Base-by-base conservation (phyloP, 257 asterid genomes). In the Nemophila menziesii region DNA sequence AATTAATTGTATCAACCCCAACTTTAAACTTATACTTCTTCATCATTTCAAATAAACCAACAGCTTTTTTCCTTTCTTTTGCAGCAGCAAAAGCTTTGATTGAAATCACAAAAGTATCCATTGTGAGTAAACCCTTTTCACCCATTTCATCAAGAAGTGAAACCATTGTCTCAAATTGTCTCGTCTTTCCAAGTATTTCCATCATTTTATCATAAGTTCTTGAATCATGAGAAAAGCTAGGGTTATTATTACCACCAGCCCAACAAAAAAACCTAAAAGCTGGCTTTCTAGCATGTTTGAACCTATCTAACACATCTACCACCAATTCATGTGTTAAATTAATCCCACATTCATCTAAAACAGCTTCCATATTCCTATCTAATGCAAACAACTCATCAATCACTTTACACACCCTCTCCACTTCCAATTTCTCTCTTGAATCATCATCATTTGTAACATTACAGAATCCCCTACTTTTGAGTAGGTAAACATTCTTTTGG, bases 151-250 rank as follows among this genome's bases (percentile, higher is more conserved):
- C 89, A 45, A 81, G 81, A 43, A 90, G 43, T 0, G 83, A 68
- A 9, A 74, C 53, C 99, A 90, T 72, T 4, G 94, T 81, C 87
- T 90, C 93, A 46, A 90, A 90, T 64, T 85, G 99, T 71, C 83
- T 72, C n/a, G 63, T 55, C 73, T 79, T 81, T 33, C 96, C 96
- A 37, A 90, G 79, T 55, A 90, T 52, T 20, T 47, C 40, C 82
- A 90, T 61, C 85, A 90, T 66, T 1, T 68, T 69, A 54, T 90
- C 77, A 46, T 72, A 81, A 5, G 96, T 78, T 36, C 71, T 76
- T 2, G 79, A 65, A 64, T 80, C 75, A 47, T 81, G 96, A 33
- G 48, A 61, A 47, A 65, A 84, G 18, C 69, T 80, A n/a, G 66
- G 68, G 58, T 34, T 64, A 52, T 62, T 74, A n/a, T n/a, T n/a